These are phyloP conservation scores for Curvularia eragrostidis DNA, from an alignment of 2,329 filamentous ascomycete genomes.

Conservation along the genomic window DNA sequence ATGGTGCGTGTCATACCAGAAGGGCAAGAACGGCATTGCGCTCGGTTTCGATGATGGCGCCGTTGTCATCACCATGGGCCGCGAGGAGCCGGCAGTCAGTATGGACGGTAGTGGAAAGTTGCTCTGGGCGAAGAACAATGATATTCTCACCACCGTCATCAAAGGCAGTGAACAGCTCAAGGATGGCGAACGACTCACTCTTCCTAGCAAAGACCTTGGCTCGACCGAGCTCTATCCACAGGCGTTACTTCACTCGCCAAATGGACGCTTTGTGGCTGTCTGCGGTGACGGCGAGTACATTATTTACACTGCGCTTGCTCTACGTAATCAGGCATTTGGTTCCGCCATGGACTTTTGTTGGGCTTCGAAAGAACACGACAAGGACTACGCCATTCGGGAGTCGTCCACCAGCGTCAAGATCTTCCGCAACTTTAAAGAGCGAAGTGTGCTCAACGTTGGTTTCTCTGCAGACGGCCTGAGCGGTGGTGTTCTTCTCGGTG, in stretches of 20 bases:
- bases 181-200: constrained; percentile 83
- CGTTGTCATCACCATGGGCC: constrained; percentile 95
- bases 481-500: constrained; percentile 88
- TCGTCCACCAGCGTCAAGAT: constrained; percentile 94
- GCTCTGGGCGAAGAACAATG: constrained; percentile 94
- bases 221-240: constrained; percentile 97
- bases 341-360: constrained; percentile 95
- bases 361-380: constrained; percentile 96
- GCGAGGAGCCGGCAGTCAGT: constrained; percentile 95
- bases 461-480: constrained; percentile 93
- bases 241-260: constrained; percentile 92
- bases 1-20: constrained; percentile 97
- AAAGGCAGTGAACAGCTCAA: constrained; percentile 89
- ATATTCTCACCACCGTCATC: constrained; percentile 93
- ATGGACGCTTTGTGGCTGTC: constrained; percentile 85
- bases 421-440: constrained; percentile 97
- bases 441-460: constrained; percentile 89
- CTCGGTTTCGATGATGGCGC: constrained; percentile 98
- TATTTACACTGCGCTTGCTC: constrained; percentile 95
- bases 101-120: constrained; percentile 97
- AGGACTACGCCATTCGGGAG: constrained; percentile 97
- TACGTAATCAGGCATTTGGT: constrained; percentile 97
- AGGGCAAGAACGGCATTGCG: constrained; percentile 90
- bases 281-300: constrained; percentile 99
- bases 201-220: constrained; percentile 92